Evolutionary conservation across 2,329 filamentous ascomycete species (phyloP).

Genomic region (Ophiostoma fasciatum): DNA sequence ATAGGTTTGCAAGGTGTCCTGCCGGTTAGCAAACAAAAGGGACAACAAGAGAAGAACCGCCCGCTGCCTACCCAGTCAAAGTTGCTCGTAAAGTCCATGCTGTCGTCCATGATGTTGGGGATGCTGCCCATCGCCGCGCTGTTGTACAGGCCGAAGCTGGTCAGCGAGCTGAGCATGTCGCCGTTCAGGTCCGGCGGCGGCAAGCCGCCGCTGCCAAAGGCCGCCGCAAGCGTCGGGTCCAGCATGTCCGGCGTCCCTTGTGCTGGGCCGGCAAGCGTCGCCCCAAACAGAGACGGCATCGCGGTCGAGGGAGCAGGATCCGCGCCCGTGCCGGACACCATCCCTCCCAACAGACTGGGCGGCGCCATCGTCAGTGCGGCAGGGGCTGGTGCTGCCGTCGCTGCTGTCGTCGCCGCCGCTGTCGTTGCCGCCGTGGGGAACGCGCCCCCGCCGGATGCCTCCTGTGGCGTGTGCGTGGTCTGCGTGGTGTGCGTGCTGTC

Average conservation of each 20-base stretch:
- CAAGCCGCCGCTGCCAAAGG: not conserved
- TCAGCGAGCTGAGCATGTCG: conserved; percentile 16
- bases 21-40: not conserved
- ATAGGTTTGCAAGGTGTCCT: conserved; percentile 44
- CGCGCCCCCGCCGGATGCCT: no score
- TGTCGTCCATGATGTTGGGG: conserved; percentile 11
- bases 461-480: no score
- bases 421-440: no score
- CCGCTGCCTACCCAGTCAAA: conserved; percentile 52
- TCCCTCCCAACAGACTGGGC: no score
- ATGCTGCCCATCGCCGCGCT: conserved; percentile 17
- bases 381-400: no score
- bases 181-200: conserved; percentile 23
- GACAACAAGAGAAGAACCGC: conserved; percentile 13
- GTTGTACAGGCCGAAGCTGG: conserved; percentile 30
- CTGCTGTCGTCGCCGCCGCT: no score
- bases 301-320: no score
- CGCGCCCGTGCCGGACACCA: no score
- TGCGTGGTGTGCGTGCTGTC: no score
- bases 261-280: not conserved
- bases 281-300: no score
- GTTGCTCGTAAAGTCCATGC: conserved; percentile 32
- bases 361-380: no score
- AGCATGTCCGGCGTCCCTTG: not conserved
- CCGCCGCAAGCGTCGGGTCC: conserved; percentile 2